A percentile compares a stretch with the other conserved stretches of the same genome.
Evolutionary conservation across 1,139 yeast genomes (phyloP).

Genomic region (Geotrichum europaeum): DNA sequence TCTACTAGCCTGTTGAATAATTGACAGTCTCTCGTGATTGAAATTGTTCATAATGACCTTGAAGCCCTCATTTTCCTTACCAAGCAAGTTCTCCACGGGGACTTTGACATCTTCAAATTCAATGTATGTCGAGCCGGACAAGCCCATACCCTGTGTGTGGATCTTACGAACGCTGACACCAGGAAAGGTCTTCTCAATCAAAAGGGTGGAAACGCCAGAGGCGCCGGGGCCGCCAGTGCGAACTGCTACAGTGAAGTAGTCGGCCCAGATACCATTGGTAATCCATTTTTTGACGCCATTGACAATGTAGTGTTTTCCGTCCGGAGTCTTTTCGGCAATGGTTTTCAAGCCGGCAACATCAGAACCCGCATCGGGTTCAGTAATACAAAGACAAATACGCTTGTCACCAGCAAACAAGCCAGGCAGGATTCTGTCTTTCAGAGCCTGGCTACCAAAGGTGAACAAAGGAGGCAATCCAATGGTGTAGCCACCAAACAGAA

Average conservation of each 20-base stretch:
- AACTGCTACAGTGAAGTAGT: slow-evolving; percentile 42
- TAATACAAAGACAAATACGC: slow-evolving; percentile 40
- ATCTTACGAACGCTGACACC: slow-evolving; percentile 38
- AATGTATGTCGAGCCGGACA: slow-evolving; percentile 39
- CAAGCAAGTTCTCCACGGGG: slow-evolving; percentile 40
- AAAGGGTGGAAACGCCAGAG: slow-evolving; percentile 40
- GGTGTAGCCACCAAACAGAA: slow-evolving; percentile 38
- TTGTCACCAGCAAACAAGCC: slow-evolving; percentile 36
- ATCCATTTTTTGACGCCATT: slow-evolving; percentile 44
- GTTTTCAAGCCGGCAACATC: slow-evolving; percentile 41
- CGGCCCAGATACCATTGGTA: slow-evolving; percentile 42
- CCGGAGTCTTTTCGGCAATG: slow-evolving; percentile 36
- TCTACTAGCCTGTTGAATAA: slow-evolving; percentile 38
- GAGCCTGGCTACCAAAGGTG: slow-evolving; percentile 33
- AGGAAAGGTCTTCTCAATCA: slow-evolving; percentile 37
- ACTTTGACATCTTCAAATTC: slow-evolving; percentile 43
- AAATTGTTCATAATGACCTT: slow-evolving; percentile 42
- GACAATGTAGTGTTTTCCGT: slow-evolving; percentile 40
- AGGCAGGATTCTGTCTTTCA: slow-evolving; percentile 36
- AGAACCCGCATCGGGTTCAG: slow-evolving; percentile 43
- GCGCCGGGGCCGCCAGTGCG: slow-evolving; percentile 41
- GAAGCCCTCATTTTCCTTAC: slow-evolving; percentile 41
- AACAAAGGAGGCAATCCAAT: slow-evolving; percentile 41
- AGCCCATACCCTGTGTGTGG: slow-evolving; percentile 39
- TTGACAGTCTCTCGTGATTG: slow-evolving; percentile 42